phyloP scores from a whole-genome alignment of 352 stramenopile genomes.

The Pythium myriotylum region DNA sequence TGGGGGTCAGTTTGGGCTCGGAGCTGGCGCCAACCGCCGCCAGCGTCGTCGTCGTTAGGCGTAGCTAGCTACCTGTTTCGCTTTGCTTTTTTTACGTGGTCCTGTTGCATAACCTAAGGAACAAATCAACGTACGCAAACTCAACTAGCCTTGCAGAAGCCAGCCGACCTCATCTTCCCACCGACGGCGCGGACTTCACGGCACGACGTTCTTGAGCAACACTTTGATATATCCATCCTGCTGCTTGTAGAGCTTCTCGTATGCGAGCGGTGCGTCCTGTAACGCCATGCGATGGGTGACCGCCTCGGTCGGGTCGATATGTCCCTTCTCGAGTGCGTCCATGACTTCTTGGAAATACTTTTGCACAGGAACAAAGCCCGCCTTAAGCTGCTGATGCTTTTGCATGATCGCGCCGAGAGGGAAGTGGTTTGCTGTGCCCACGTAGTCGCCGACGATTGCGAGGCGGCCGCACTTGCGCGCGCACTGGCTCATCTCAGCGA shows the following conservation, averaged over 20 bases:
- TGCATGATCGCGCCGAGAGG: constrained; percentile 46
- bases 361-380: constrained; percentile 36
- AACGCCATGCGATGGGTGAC: constrained; percentile 38
- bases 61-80: too few species aligned
- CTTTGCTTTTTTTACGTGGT: too few species aligned
- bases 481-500: constrained; percentile 35
- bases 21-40: not conserved
- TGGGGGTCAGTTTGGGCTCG: not conserved
- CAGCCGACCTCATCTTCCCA: too few species aligned
- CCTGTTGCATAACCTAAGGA: too few species aligned
- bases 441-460: constrained; percentile 38
- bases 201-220: not conserved
- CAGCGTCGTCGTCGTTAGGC: too few species aligned
- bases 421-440: constrained; percentile 36
- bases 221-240: constrained; percentile 18
- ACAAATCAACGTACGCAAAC: too few species aligned
- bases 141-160: too few species aligned
- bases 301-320: constrained; percentile 31
- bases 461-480: constrained; percentile 41
- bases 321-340: constrained; percentile 28
- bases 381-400: constrained; percentile 44
- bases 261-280: constrained; percentile 33
- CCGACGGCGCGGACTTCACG: not conserved
- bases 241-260: constrained; percentile 36
- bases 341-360: constrained; percentile 39